Evolutionary conservation across 169 alveolate species (phyloP), one percentile per base, ranked within the genome.

Genomic region (Cryptosporidium meleagridis): DNA sequence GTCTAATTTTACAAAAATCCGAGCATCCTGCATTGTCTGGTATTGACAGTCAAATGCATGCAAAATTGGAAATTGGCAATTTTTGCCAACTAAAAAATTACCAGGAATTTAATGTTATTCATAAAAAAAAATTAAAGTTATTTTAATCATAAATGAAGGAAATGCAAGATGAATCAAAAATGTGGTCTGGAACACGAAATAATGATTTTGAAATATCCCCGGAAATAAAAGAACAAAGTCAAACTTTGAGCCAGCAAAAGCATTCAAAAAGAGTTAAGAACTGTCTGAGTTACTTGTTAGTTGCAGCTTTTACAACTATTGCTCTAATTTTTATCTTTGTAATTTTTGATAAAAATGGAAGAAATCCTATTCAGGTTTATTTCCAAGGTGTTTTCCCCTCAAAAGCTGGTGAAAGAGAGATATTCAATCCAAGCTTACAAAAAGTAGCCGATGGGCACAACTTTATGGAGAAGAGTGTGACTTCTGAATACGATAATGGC

Each of bases 311-410:
- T 37, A 37, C 80, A 4, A 44, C 59, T 29, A 35, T 80, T 21
- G 68, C 69, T 41, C 29, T 59, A 21, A 61, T 67, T 67, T 59
- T 80, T 9, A 29, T 80, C 53, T 39, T 67, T 21, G 18, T 65
- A 41, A 41, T 80, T 44, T 31, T 67, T 3, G 67, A 29, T 26
- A 80, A 35, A 67, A 29, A 29, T 1, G 41, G 41, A 45, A 39
- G 41, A 23, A 59, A 62, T 21, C 80, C 89, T 14, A 45, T 80
- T 2, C 70, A 33, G 14, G 45, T 80, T n/a, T 80, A 62, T 44
- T 26, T 80, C 53, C 89, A 80, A 51, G 33, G 68, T 8, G 23
- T 62, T 10, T 26, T 62, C 39, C 86, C 86, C 8, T 53, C 85
- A 29, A 53, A 71, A 71, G 3, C 85, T 23, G 35, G 23, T 9